Base-by-base conservation (phyloP, 225 moss, liverwort and hornwort species). In the Marchantia paleacea region DNA sequence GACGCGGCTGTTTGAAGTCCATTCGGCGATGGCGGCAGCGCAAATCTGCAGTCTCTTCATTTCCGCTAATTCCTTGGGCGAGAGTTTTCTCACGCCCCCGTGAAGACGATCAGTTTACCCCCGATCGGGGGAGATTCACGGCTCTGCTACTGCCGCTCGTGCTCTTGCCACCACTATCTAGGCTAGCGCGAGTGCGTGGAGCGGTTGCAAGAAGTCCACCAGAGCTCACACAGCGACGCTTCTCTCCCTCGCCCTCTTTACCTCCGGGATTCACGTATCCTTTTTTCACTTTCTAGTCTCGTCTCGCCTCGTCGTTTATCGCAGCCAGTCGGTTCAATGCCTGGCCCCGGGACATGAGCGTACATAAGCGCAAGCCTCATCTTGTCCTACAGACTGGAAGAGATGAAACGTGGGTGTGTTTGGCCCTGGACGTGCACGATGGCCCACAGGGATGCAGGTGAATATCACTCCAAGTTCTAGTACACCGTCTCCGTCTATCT, bases 1-100 rank as follows among this genome's bases (percentile, higher is more conserved):
- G 57, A 72, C 71, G 80, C 71, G 80, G 80, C 79, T 54, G 55
- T 69, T 79, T 79, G 68, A 53, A 52, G 68, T 55, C 79, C 79
- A 79, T 79, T 55, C 68, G 79, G 69, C 60, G 61, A 39, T 61
- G 76, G 76, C 76, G 76, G 76, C 76, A 76, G 31, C 39, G 61
- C 14, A 61, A 76, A 54, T 58, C 15, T 19, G 76, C 60, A 47
- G 31, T 61, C 76, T 20, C 52, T 18, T 1, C 10, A 39, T 26
- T 69, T 79, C 68, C 79, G 70, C 67, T 55, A 55, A 68, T n/a
- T 55, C 19, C 55, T 19, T 39, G 55, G 19, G 31, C 29, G 2
- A 55, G 57, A 70, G 30, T 57, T 53, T 25, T n/a, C 0, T 13
- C 28, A 22, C 52, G 14, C 24, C n/a, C 39, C 2, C 18, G 26